These are phyloP conservation scores for Aleurites moluccanus DNA, from an alignment of 441 rosid genomes.

Conservation along the genomic window DNA sequence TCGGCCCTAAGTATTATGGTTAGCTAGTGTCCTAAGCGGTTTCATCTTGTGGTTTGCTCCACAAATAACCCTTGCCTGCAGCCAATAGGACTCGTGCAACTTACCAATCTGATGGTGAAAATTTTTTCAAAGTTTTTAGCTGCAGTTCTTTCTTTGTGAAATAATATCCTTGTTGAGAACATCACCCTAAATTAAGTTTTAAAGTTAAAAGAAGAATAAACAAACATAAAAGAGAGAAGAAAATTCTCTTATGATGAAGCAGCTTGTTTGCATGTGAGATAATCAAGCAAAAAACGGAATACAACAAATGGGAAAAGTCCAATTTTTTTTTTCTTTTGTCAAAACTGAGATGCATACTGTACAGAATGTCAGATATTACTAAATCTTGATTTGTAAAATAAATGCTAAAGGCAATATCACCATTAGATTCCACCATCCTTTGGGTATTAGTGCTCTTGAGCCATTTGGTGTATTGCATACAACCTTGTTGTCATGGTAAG, in stretches of 20 bases:
- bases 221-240: background rate
- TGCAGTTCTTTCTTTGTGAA: background rate
- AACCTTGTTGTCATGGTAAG: conserved; percentile 42
- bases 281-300: background rate
- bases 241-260: background rate
- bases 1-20: too few relatives aligned
- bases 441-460: conserved; percentile 18
- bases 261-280: background rate
- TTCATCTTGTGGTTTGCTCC: too few relatives aligned
- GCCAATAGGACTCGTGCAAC: too few relatives aligned
- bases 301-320: background rate
- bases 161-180: background rate
- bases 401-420: conserved; percentile 28
- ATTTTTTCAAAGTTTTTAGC: too few relatives aligned
- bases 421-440: conserved; percentile 38
- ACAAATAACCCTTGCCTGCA: too few relatives aligned
- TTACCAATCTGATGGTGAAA: too few relatives aligned
- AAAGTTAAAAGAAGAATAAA: too few relatives aligned
- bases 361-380: conserved; percentile 18
- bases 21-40: too few relatives aligned
- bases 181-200: background rate
- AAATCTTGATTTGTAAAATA: conserved; percentile 25
- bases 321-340: background rate
- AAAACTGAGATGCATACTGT: conserved; percentile 13
- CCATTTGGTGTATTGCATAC: conserved; percentile 41